Base-by-base conservation (phyloP, 352 stramenopile genomes). In the Phytophthora fragariaefolia region DNA sequence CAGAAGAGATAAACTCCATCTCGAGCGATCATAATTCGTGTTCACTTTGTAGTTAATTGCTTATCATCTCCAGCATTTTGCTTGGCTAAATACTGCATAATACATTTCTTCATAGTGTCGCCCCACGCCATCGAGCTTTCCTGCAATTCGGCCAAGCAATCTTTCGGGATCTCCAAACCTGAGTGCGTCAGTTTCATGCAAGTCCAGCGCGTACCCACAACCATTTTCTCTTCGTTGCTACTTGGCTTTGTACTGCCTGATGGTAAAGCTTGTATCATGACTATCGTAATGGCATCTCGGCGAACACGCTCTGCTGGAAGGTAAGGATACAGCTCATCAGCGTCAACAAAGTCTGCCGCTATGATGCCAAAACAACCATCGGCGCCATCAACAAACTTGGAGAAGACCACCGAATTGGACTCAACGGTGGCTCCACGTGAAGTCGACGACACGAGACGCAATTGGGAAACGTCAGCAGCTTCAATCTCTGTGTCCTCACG, bases 401-500 rank as follows among this genome's bases (percentile, higher is more conserved):
- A 68, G 24, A 72, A 68, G 6, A 72, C 50, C 4, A 68, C 51
- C n/a, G 64, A 52, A 22, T 72, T 72, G 5, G 58, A 68, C 23
- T 72, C 64, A 2, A 63, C 36, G 0, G 48, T 36, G 1, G 58
- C 58, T 7, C 58, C 64, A 13, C 54, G 43, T 15, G 48, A 46
- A 15, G 58, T 72, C 1, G 65, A 72, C 3, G 74, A 71, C 7
- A 83, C 74, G 0, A 85, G 69, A 12, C 79, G 71, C 28, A 77
- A 53, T 34, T 87, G 74, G 15, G 66, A 69, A 0, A 83, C 45
- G 17, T 76, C 69, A 12, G 57, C 27, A 10, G 73, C 71, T 18
- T 71, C 63, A 34, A 75, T 75, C 52, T 87, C 71, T 27, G 77
- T 69, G 45, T 87, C 76, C 28, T 84, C 78, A 5, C 78, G 70